Conservation (phyloP, 805 yeast genomes). For the Ogataea siamensis region DNA sequence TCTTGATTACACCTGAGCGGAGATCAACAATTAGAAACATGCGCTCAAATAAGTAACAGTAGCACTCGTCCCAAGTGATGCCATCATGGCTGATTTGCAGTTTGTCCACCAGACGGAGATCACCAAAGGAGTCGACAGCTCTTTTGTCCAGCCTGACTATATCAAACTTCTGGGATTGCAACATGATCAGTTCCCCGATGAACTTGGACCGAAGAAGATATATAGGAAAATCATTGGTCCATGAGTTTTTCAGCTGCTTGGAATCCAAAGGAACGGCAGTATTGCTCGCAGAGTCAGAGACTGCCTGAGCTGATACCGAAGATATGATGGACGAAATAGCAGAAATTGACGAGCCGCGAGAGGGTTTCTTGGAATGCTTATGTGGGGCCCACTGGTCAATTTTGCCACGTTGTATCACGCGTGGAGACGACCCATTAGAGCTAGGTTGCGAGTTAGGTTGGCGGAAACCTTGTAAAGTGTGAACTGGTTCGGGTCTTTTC, state of each 20-base stretch:
- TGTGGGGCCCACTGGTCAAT: constrained; percentile 3
- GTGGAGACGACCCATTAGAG: constrained; percentile 7
- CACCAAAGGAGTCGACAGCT: constrained; percentile 29
- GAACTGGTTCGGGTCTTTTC: constrained; percentile 10
- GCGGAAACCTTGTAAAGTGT: constrained; percentile 4
- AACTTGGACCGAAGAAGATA: constrained; percentile 23
- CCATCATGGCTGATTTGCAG: constrained; percentile 15
- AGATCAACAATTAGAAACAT: constrained; percentile 24
- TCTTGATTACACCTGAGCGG: constrained; percentile 5
- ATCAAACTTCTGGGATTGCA: constrained; percentile 14
- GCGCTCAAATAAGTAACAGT: constrained; percentile 32
- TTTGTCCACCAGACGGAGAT: constrained; percentile 32
- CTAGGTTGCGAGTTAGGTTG: constrained; percentile 8
- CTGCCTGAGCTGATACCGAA: constrained; percentile 25
- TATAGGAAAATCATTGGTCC: constrained; percentile 20
- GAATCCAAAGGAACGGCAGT: constrained; percentile 2
- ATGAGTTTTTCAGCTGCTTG: constrained; percentile 4
- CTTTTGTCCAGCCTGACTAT: constrained; percentile 14
- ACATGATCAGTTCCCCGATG: constrained; percentile 21
- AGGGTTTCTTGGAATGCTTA: constrained; percentile 29
- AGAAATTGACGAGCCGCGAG: constrained; percentile 35
- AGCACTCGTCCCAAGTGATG: constrained; percentile 13
- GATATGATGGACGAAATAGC: constrained; percentile 36
- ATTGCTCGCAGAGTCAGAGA: constrained; percentile 14
- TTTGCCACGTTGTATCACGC: constrained; percentile 2